Conservation (phyloP, 768 basidiomycete species). For the Lactarius tabidus region DNA sequence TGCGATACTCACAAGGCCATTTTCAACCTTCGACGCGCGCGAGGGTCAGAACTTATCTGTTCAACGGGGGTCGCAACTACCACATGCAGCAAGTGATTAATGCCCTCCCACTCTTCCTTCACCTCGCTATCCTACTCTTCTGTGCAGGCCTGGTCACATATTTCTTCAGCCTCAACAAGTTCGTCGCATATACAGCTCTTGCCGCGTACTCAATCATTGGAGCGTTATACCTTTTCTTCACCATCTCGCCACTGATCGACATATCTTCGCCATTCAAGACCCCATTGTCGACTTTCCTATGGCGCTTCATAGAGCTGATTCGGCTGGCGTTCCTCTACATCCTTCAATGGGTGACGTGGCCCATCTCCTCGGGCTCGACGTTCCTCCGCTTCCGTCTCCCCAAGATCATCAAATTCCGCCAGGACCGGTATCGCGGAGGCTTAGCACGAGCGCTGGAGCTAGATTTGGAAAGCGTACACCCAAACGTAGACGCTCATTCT, state of each 20-base stretch:
- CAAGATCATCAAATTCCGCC: neutral
- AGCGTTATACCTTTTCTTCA: constrained; percentile 7
- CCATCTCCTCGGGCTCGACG: neutral
- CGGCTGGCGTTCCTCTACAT: neutral
- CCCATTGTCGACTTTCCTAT: constrained; percentile 15
- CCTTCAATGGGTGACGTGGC: neutral
- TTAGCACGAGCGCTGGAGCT: constrained; percentile 9
- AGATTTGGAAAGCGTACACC: neutral
- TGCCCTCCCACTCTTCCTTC: constrained; percentile 17
- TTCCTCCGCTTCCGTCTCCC: constrained; percentile 13
- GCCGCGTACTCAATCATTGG: neutral
- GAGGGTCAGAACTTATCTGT: constrained; percentile 20
- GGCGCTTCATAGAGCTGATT: constrained; percentile 5
- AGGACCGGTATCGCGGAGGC: constrained; percentile 17
- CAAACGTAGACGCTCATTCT: constrained; percentile 8
- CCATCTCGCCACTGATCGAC: constrained; percentile 17
- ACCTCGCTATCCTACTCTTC: constrained; percentile 21
- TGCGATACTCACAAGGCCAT: constrained; percentile 8
- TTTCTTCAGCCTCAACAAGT: constrained; percentile 15
- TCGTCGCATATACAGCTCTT: constrained; percentile 14
- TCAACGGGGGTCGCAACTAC: constrained; percentile 8
- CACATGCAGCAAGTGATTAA: constrained; percentile 8
- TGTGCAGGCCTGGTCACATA: constrained; percentile 17
- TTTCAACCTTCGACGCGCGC: constrained; percentile 16
- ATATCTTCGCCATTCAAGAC: constrained; percentile 23